A percentile compares a stretch with the other conserved stretches of the same genome.
These are phyloP conservation scores for Aspergillus alliaceus DNA, from an alignment of 2,329 filamentous ascomycete genomes.

Conservation along the genomic window DNA sequence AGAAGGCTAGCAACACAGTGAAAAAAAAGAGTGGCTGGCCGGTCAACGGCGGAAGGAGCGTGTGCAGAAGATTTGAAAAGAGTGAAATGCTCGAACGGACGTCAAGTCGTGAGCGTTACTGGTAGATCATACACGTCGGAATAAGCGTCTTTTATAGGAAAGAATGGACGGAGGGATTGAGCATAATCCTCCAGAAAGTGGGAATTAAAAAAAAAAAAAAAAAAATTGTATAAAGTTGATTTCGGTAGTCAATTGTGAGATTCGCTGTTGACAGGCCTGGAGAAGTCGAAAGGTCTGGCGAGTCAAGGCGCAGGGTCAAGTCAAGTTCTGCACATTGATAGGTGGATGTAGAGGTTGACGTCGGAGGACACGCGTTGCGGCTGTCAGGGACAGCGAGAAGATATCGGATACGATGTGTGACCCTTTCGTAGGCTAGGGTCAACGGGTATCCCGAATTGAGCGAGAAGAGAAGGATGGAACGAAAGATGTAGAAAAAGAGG, in stretches of 20 bases:
- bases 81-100: slow-evolving; percentile 31
- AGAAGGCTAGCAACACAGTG: slow-evolving; percentile 1
- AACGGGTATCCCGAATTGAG: neutral
- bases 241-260: slow-evolving; percentile 7
- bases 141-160: slow-evolving; percentile 13
- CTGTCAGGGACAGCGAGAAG: slow-evolving; percentile 16
- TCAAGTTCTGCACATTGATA: slow-evolving; percentile 11
- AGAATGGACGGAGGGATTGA: slow-evolving; percentile 16
- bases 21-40: slow-evolving; percentile 26
- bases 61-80: slow-evolving; percentile 22
- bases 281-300: slow-evolving; percentile 10
- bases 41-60: slow-evolving; percentile 31
- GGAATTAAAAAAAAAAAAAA: slow-evolving; percentile 14
- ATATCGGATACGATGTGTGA: neutral
- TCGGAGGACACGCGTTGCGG: slow-evolving; percentile 19
- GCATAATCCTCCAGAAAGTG: slow-evolving; percentile 11
- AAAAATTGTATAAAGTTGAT: slow-evolving; percentile 1
- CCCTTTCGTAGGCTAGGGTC: neutral
- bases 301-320: slow-evolving; percentile 8
- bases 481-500: slow-evolving; percentile 2
- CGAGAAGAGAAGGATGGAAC: slow-evolving; percentile 2
- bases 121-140: slow-evolving; percentile 27
- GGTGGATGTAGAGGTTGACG: slow-evolving; percentile 14
- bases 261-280: neutral
- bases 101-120: slow-evolving; percentile 38